These are phyloP conservation scores for Pistacia atlantica DNA, from an alignment of 345 rosid genomes.

Conservation along the genomic window DNA sequence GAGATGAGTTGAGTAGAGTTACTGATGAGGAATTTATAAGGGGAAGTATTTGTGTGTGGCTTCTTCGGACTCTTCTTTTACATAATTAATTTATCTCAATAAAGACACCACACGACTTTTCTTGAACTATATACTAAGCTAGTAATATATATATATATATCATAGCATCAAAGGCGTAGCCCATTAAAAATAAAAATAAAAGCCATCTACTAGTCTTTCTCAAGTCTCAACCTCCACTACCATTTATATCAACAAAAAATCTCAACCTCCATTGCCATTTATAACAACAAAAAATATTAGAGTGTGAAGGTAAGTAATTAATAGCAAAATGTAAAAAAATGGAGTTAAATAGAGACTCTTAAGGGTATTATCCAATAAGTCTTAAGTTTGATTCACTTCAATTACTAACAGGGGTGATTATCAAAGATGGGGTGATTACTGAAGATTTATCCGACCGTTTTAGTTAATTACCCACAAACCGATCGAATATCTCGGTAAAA, in stretches of 20 bases:
- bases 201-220: background rate
- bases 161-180: background rate
- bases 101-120: slow-evolving; percentile 64
- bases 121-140: slow-evolving; percentile 24
- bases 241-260: background rate
- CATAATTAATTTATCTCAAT: slow-evolving; percentile 27
- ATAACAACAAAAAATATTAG: background rate
- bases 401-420: too few species aligned
- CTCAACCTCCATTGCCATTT: background rate
- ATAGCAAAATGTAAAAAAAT: background rate
- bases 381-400: too few species aligned
- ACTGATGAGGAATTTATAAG: slow-evolving; percentile 45
- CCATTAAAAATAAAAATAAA: background rate
- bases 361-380: too few species aligned
- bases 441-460: too few species aligned
- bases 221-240: background rate
- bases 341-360: background rate
- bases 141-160: background rate
- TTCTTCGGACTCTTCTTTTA: slow-evolving; percentile 11
- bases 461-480: too few species aligned
- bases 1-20: slow-evolving; percentile 27
- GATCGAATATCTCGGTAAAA: too few species aligned
- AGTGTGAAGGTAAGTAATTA: background rate
- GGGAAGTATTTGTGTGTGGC: slow-evolving; percentile 5
- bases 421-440: too few species aligned